Evolutionary conservation across 768 basidiomycete species (phyloP), one percentile per base, ranked within the genome.

Genomic region (Macrolepiota dolichaula): DNA sequence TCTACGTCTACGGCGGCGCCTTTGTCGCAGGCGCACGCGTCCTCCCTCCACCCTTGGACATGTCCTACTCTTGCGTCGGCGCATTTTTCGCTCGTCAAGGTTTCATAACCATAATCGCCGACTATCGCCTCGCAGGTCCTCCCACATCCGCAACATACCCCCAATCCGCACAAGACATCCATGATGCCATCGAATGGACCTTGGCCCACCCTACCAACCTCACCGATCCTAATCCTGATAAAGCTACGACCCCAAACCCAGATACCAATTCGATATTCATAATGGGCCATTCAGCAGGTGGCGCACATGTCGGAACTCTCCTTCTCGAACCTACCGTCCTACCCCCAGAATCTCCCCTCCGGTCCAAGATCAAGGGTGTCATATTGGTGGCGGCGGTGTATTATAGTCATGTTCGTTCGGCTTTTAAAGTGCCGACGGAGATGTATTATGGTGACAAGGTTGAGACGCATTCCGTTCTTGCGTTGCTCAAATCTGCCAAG

Each of bases 1-100:
- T 89, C 70, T 89, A 82, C 71, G 63, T 84, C 42, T 89, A 91
- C 63, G 88, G 88, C 1, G 88, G 88, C 1, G 86, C 87, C 2
- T 87, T 86, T 67, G 72, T 74, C 59, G 68, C 69, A 0, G 88
- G 88, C 1, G 74, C 76, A 0, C 80, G 84, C 19, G 76, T 72
- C 9, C 69, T 83, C 37, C 69, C 72, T 2, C 74, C 79, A 1
- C 71, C 85, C 0, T 75, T 75, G 42, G 79, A 82, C 50, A 75
- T 87, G 51, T 75, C 69, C 7, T 89, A 88, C 67, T 75, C 77
- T 12, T 81, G 79, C 59, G 64, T 89, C 9, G 88, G 83, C 0
- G 73, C 85, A 2, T 89, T 82, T 75, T 89, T 84, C 70, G 84
- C 87, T 0, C 74, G 77, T 7, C 77, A 71, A 17, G 87, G 88